Evolutionary conservation across 192 early-diverging fungal species (phyloP), one percentile per base, ranked within the genome.

Genomic region (Backusella circina): DNA sequence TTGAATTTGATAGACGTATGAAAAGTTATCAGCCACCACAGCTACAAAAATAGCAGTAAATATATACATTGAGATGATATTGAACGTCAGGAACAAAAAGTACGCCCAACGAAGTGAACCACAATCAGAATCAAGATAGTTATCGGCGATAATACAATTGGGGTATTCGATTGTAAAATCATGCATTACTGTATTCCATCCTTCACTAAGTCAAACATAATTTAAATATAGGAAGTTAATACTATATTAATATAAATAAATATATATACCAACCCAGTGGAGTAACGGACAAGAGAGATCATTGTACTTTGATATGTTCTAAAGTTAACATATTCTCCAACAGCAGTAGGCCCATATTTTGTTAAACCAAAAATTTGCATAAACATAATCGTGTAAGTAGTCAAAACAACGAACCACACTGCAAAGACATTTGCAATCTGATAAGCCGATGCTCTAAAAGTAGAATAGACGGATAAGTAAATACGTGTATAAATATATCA

Each of bases 21-120:
- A 85, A 61, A 90, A 90, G 68, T 89, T 90, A 72, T 90, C 88
- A 36, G 83, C 75, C 38, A 90, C 89, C 28, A 90, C 86, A 15
- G 84, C 89, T 23, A 90, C 83, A 71, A 90, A 89, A 75, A 90
- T 88, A 75, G 84, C 84, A 0, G 83, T 85, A 44, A 90, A 89
- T 47, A 90, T 90, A 61, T 90, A 90, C 89, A 90, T 90, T 31
- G 89, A 90, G n/a, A 90, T 83, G 28, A 90, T 84, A 73, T 89
- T 90, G 81, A 87, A 90, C 0, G 83, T 73, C 8, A 88, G 77
- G 39, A 90, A 90, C 18, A 90, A 74, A 21, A 85, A 76, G 61
- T 86, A 90, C 6, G 88, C 77, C 89, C 87, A 88, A 0, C 73
- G 37, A 8, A 70, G 39, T 1, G 86, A 88, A 18, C 89, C 89